phyloP scores from a whole-genome alignment of 345 rosid genomes.

The Populus deltoides region DNA sequence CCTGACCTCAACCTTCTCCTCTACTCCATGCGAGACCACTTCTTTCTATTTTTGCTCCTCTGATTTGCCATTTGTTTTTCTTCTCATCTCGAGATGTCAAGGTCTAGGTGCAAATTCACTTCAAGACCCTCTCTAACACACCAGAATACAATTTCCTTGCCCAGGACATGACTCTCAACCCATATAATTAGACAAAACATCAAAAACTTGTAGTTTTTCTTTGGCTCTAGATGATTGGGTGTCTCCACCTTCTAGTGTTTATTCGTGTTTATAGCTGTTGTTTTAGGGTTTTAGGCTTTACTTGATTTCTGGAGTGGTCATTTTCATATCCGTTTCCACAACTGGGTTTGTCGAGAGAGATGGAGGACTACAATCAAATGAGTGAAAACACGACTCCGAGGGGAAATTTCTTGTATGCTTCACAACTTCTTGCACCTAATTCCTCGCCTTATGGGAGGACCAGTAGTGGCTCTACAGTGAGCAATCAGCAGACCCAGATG shows the following conservation, averaged over 20 bases:
- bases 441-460: slow-evolving; percentile 49
- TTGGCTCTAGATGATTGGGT: slow-evolving; percentile 13
- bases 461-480: slow-evolving; percentile 34
- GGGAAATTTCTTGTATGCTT: slow-evolving; percentile 71
- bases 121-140: slow-evolving; percentile 32
- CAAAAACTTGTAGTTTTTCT: not conserved
- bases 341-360: slow-evolving; percentile 27
- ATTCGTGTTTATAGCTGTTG: slow-evolving; percentile 11
- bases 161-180: slow-evolving; percentile 23
- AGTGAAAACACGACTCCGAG: slow-evolving; percentile 50
- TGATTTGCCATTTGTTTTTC: slow-evolving; percentile 11
- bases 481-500: slow-evolving; percentile 37
- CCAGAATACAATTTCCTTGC: slow-evolving; percentile 10
- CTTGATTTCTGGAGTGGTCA: not conserved
- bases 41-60: slow-evolving; percentile 3
- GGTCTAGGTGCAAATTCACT: slow-evolving; percentile 57
- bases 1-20: slow-evolving; percentile 10
- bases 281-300: slow-evolving; percentile 41
- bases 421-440: slow-evolving; percentile 44
- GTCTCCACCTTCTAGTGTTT: slow-evolving; percentile 37
- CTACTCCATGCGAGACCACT: slow-evolving; percentile 6
- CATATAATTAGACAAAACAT: slow-evolving; percentile 30
- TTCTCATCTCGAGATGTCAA: slow-evolving; percentile 24
- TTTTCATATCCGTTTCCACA: slow-evolving; percentile 16
- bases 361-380: slow-evolving; percentile 77